These are phyloP conservation scores for Neofusicoccum laricinum DNA, from an alignment of 2,329 filamentous ascomycete species.

Conservation along the genomic window DNA sequence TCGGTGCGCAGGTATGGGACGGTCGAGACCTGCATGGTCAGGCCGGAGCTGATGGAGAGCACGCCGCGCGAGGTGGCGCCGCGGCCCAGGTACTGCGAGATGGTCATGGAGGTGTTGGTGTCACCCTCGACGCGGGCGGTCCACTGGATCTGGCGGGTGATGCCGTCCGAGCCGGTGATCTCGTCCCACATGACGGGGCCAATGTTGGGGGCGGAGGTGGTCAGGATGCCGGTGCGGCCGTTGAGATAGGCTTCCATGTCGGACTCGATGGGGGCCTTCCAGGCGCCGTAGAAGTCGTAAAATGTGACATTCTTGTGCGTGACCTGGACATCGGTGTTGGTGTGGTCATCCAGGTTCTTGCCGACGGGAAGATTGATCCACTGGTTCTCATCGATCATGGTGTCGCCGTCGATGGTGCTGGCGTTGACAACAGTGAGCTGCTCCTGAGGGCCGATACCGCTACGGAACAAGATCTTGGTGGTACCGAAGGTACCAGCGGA, in stretches of 20 bases:
- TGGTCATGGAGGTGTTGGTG: slow-evolving; percentile 32
- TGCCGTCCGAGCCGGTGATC: slow-evolving; percentile 55
- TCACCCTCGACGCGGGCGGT: slow-evolving; percentile 60
- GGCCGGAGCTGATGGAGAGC: slow-evolving; percentile 57
- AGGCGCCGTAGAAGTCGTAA: slow-evolving; percentile 67
- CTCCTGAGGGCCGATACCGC: slow-evolving; percentile 62
- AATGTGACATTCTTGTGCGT: slow-evolving; percentile 52
- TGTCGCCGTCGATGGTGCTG: slow-evolving; percentile 41
- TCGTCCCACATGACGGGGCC: slow-evolving; percentile 62
- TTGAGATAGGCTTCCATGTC: slow-evolving; percentile 43
- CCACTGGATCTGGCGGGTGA: slow-evolving; percentile 63
- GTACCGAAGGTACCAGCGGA: slow-evolving; percentile 69
- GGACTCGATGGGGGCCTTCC: slow-evolving; percentile 39
- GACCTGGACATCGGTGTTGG: slow-evolving; percentile 56
- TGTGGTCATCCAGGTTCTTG: slow-evolving; percentile 51
- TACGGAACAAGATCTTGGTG: slow-evolving; percentile 65
- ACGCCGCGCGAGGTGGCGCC: slow-evolving; percentile 61
- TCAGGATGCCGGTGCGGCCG: slow-evolving; percentile 57
- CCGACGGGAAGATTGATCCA: slow-evolving; percentile 55
- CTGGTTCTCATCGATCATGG: slow-evolving; percentile 42
- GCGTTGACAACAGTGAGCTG: slow-evolving; percentile 46
- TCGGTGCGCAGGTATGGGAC: slow-evolving; percentile 58
- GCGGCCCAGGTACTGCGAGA: slow-evolving; percentile 60
- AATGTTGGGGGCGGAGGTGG: slow-evolving; percentile 65
- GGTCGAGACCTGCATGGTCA: slow-evolving; percentile 58